These are phyloP conservation scores for Lycium barbarum DNA, from an alignment of 257 asterid species.

Conservation along the genomic window DNA sequence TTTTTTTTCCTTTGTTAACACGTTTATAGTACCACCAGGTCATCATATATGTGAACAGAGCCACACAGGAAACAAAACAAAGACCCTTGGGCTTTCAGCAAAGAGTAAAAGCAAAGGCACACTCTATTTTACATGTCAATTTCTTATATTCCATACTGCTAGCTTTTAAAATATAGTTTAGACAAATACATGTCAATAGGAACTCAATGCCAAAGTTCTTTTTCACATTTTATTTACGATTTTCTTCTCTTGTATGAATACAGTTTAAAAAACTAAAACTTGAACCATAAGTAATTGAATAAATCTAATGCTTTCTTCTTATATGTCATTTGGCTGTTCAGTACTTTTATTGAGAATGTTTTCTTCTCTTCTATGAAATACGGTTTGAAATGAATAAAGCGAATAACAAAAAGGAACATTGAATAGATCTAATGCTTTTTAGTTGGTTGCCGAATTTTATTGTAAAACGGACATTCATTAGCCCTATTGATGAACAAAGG, in stretches of 20 bases:
- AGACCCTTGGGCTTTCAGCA: not conserved
- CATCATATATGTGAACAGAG: not conserved
- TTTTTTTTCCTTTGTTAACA: not conserved
- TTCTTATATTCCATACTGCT: not conserved
- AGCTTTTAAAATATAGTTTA: slow-evolving; percentile 11
- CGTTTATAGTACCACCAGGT: not conserved
- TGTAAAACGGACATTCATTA: not conserved
- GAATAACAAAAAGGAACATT: not conserved
- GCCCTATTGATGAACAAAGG: not conserved
- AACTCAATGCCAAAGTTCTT: not conserved
- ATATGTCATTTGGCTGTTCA: slow-evolving; percentile 1
- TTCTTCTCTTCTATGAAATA: not conserved
- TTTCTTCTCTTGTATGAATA: not conserved
- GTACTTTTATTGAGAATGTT: not conserved
- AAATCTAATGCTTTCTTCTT: not conserved
- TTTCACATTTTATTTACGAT: not conserved
- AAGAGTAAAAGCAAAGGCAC: not conserved
- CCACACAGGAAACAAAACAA: not conserved
- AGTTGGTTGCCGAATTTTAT: not conserved
- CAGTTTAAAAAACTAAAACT: slow-evolving; percentile 6
- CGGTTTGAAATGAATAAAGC: not conserved
- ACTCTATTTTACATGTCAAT: slow-evolving; percentile 2
- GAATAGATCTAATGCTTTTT: not conserved
- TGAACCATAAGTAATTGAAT: not conserved
- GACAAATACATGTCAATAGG: not conserved